Base-by-base conservation (phyloP, 2,329 filamentous ascomycete species). In the Ophiocordyceps robertsii region DNA sequence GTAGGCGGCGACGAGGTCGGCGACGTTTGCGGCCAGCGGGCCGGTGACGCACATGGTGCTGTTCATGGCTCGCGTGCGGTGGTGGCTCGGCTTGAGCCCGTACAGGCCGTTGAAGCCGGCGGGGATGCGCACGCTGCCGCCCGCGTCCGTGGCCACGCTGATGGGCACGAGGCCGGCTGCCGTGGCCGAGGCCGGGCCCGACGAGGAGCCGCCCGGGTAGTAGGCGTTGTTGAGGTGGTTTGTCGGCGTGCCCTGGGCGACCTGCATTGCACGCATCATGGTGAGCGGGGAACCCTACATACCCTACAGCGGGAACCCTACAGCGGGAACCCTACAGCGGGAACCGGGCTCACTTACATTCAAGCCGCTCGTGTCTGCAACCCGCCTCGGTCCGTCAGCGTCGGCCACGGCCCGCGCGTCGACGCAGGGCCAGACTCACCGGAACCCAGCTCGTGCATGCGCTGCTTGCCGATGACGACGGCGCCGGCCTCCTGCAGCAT, bases 351-450 rank as follows among this genome's bases (percentile, higher is more conserved):
- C n/a, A n/a, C n/a, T 51, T 49, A 70, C 67, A 54, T 94, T 94
- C 58, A 87, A 87, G 49, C 88, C 88, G n/a, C 75, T 88, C 0
- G 83, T 86, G 53, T 92, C 83, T n/a, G n/a, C n/a, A n/a, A n/a
- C n/a, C n/a, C n/a, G n/a, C n/a, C n/a, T n/a, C n/a, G n/a, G n/a
- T n/a, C n/a, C n/a, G n/a, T n/a, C 31, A n/a, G n/a, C 31, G 31
- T 32, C n/a, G 2, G 8, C 13, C 29, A 31, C 3, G n/a, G 10
- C 31, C 12, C 12, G 12, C 6, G 31, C 2, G 31, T 6, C 12
- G 6, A 2, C 12, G n/a, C n/a, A n/a, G 31, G 2, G 17, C 10
- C 17, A 17, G 24, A 75, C 80, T 46, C 46, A 69, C 67, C 68
- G 52, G 84, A 74, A 2, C 86, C 87, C 33, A 89, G 59, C 62